Evolutionary conservation across 495 filamentous ascomycete genomes (phyloP), one percentile per base, ranked within the genome.

Genomic region (Lepraria neglecta): DNA sequence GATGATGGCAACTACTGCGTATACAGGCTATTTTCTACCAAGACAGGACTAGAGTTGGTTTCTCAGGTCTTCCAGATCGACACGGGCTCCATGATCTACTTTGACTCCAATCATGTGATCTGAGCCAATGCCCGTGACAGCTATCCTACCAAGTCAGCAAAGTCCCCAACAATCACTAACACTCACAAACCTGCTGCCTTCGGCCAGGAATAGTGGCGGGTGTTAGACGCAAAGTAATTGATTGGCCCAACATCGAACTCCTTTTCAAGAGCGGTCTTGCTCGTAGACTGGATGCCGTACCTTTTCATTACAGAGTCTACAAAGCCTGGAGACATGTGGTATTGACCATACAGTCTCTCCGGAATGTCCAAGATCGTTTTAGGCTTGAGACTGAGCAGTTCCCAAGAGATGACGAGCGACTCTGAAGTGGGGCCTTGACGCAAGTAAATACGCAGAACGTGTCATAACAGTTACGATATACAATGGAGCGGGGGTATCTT

Each of bases 151-250:
- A 46, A 24, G 28, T 64, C 24, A 69, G 50, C 28, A 19, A 12
- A 44, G 6, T 35, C 33, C 35, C 4, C 19, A 1, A 43, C 45
- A 12, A 47, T 47, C 9, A 11, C 17, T 21, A 35, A 35, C 38
- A 27, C 0, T 24, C 28, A 63, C 73, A 65, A 45, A 76, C 75
- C 76, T 38, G 59, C 72, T 43, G 65, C 69, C 59, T 80, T 80
- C 3, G 77, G 78, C 78, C 77, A 80, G 1, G 76, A 79, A 63
- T 80, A 78, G 63, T 78, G 76, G 30, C 71, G 65, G 12, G 77
- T 78, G 5, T 61, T 70, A 7, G 69, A 43, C 6, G 75, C 63
- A 44, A 76, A 68, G 52, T 70, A 78, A 61, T 72, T 58, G 4
- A 63, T 65, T 3, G 71, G 65, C 54, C 73, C 60, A 6, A 78